These are phyloP conservation scores for Cyathus striatus DNA, from an alignment of 768 basidiomycete species.

Conservation along the genomic window DNA sequence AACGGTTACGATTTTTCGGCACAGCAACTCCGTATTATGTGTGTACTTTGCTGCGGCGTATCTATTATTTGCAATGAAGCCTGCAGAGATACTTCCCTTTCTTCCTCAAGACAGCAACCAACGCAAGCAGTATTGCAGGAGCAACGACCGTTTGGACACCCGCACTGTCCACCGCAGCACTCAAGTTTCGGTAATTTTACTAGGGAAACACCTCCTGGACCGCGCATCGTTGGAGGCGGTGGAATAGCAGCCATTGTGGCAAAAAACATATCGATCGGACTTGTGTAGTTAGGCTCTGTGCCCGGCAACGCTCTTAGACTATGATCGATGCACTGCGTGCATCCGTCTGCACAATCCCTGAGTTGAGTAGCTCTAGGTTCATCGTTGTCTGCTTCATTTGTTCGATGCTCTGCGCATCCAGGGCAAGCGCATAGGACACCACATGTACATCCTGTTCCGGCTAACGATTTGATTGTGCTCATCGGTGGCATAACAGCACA, in stretches of 20 bases:
- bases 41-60: no score
- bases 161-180: slow-evolving; percentile 61
- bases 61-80: no score
- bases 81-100: background rate
- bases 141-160: slow-evolving; percentile 49
- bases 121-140: slow-evolving; percentile 52
- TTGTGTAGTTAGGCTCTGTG: slow-evolving; percentile 12
- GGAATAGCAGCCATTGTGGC: slow-evolving; percentile 56
- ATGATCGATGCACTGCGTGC: slow-evolving; percentile 60
- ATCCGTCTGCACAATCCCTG: slow-evolving; percentile 45
- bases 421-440: slow-evolving; percentile 67
- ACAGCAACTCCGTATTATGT: slow-evolving; percentile 23
- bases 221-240: slow-evolving; percentile 50
- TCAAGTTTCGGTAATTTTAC: slow-evolving; percentile 61
- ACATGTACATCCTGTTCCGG: slow-evolving; percentile 70
- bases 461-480: slow-evolving; percentile 50
- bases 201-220: slow-evolving; percentile 34
- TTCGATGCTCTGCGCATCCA: slow-evolving; percentile 70
- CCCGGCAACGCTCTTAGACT: slow-evolving; percentile 15
- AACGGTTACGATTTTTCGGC: slow-evolving; percentile 9
- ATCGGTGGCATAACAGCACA: slow-evolving; percentile 61
- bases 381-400: slow-evolving; percentile 36
- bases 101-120: slow-evolving; percentile 40
- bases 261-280: slow-evolving; percentile 59
- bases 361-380: slow-evolving; percentile 22